Evolutionary conservation across 2,329 filamentous ascomycete genomes (phyloP).

Genomic region (Verticillium tricorpus): DNA sequence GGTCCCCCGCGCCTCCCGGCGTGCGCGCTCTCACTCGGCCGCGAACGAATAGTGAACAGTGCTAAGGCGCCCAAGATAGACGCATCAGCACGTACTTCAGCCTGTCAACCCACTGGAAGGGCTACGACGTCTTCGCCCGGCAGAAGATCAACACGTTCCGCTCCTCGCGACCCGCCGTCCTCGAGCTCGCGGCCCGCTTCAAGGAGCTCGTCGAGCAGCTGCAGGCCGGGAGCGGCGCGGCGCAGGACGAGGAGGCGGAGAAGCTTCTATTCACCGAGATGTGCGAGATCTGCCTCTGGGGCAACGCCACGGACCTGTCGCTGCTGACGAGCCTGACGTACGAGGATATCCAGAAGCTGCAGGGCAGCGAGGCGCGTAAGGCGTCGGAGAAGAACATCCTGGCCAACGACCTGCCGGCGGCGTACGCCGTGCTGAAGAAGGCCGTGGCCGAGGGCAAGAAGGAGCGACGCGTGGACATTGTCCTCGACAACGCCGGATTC

Average conservation of each 20-base stretch:
- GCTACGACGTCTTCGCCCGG: slow-evolving; percentile 81
- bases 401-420: slow-evolving; percentile 73
- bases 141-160: slow-evolving; percentile 92
- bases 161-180: slow-evolving; percentile 79
- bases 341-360: slow-evolving; percentile 94
- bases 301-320: slow-evolving; percentile 91
- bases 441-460: slow-evolving; percentile 59
- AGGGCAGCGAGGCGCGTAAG: slow-evolving; percentile 83
- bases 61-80: slow-evolving; percentile 28
- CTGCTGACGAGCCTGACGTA: slow-evolving; percentile 86
- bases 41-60: too few relatives aligned
- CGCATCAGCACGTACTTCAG: slow-evolving; percentile 78
- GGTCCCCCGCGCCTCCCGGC: background rate
- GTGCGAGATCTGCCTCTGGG: slow-evolving; percentile 96
- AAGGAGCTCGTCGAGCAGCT: slow-evolving; percentile 67
- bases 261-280: slow-evolving; percentile 82
- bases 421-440: slow-evolving; percentile 64
- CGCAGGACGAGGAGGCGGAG: slow-evolving; percentile 62
- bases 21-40: too few relatives aligned
- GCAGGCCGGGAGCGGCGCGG: slow-evolving; percentile 44
- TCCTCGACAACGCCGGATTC: slow-evolving; percentile 96
- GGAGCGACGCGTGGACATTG: slow-evolving; percentile 82
- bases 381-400: slow-evolving; percentile 87
- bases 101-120: slow-evolving; percentile 76
- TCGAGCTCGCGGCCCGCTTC: slow-evolving; percentile 79